Evolutionary conservation across 2,329 filamentous ascomycete genomes (phyloP).

Genomic region (Endocalyx cinctus): DNA sequence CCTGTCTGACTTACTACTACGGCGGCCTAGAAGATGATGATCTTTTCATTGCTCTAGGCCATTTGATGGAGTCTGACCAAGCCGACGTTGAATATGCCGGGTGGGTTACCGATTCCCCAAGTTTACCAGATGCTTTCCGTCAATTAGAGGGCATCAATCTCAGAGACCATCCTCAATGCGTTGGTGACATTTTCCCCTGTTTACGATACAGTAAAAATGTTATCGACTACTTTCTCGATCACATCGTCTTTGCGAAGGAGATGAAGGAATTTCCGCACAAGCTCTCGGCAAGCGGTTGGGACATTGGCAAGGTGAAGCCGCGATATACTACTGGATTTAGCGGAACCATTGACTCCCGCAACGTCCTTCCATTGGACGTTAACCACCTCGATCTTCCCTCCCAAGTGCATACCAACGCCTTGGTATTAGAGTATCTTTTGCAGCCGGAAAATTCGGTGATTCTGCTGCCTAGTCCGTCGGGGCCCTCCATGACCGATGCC

Average conservation of each 20-base stretch:
- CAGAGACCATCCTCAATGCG: neutral
- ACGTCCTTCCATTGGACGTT: slow-evolving; percentile 55
- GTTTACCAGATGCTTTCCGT: neutral
- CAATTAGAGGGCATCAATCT: neutral
- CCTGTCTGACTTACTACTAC: neutral
- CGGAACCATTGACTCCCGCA: slow-evolving; percentile 63
- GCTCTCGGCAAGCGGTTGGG: neutral
- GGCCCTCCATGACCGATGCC: neutral
- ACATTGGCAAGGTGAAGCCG: neutral
- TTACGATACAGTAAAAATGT: neutral
- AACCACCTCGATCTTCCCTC: slow-evolving; percentile 53
- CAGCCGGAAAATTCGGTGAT: slow-evolving; percentile 17
- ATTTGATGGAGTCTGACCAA: neutral
- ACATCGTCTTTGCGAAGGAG: neutral
- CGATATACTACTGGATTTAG: slow-evolving; percentile 49
- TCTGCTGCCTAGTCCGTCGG: neutral
- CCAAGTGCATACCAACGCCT: slow-evolving; percentile 56
- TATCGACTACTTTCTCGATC: neutral
- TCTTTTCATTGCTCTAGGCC: neutral
- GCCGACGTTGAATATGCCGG: neutral
- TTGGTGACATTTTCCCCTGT: neutral
- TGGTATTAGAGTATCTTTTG: slow-evolving; percentile 56
- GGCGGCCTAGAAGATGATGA: neutral
- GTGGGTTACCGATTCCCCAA: neutral
- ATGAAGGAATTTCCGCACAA: neutral